A percentile compares a stretch with the other conserved stretches of the same genome.
Evolutionary conservation across 768 basidiomycete species (phyloP).

Genomic region (Leccinum aurantiacum): DNA sequence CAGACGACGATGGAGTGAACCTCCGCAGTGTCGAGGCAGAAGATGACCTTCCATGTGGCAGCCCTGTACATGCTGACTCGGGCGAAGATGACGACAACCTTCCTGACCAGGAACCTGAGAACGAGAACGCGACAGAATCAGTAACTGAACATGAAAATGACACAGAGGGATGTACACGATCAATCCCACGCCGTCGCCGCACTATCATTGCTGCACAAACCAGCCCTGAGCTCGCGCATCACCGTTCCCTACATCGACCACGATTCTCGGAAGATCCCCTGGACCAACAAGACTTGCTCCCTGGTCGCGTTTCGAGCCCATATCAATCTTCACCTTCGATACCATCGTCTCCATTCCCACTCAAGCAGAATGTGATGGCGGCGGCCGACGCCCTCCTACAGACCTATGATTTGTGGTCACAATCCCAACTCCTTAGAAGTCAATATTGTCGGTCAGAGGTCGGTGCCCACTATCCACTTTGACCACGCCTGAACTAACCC

Average conservation of each 20-base stretch:
- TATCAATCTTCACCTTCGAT: conserved; percentile 76
- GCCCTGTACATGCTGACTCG: conserved; percentile 21
- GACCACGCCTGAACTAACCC: neutral
- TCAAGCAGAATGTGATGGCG: conserved; percentile 44
- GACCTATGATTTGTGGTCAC: conserved; percentile 65
- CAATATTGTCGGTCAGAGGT: conserved; percentile 91
- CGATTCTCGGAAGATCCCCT: conserved; percentile 72
- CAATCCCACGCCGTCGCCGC: conserved; percentile 37
- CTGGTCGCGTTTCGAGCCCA: conserved; percentile 39
- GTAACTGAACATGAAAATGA: conserved; percentile 7
- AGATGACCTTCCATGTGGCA: conserved; percentile 38
- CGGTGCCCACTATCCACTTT: conserved; percentile 23
- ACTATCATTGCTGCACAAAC: conserved; percentile 71
- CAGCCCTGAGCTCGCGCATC: conserved; percentile 66
- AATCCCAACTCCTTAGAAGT: conserved; percentile 71
- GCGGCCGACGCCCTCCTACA: conserved; percentile 59
- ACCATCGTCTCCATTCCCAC: conserved; percentile 44
- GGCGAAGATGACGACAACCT: conserved; percentile 44
- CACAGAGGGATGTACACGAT: conserved; percentile 16
- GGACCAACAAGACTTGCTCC: conserved; percentile 58
- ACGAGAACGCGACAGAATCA: conserved; percentile 24
- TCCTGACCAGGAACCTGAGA: conserved; percentile 41
- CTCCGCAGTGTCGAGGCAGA: conserved; percentile 49
- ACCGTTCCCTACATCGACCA: conserved; percentile 51
- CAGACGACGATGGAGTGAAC: conserved; percentile 57